Base-by-base conservation (phyloP, 495 filamentous ascomycete species). In the Letharia columbiana region DNA sequence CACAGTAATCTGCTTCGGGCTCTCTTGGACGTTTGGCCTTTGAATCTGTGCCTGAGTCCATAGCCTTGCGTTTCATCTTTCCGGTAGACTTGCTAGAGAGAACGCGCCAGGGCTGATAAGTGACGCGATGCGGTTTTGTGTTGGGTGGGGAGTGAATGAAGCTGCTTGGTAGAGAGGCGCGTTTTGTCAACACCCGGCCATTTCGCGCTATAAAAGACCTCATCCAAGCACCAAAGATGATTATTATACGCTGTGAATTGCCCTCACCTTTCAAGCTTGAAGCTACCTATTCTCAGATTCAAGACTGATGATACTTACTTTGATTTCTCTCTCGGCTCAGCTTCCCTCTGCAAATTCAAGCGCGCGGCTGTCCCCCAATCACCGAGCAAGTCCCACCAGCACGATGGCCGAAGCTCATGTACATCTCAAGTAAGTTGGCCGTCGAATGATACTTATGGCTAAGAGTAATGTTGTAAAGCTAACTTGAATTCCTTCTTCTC, bases 1-100 rank as follows among this genome's bases (percentile, higher is more conserved):
- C 65, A 66, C 78, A 79, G 63, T 79, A 79, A 52, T 79, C 76
- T 35, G 62, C 41, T 31, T 64, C 58, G 4, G 64, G 31, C 17
- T 39, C 60, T 39, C 61, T 68, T n/a, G 31, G 59, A 20, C 67
- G 58, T 54, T 68, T 75, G 67, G 23, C 72, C 64, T 67, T 74
- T 17, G 66, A 20, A 11, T 39, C 31, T 3, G 65, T 57, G 23
- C 66, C 40, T 39, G 57, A 33, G 39, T 57, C 59, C 11, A 15
- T 58, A 28, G 71, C 69, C 57, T 75, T 75, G 15, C 71, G 71
- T 60, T 75, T 75, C 71, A 74, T 73, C 2, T 39, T 6, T 57
- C 42, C 23, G 37, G 11, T 4, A 23, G 5, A 20, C 8, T 10
- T 50, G 1, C 23, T 54, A 18, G 41, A 52, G 4, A 31, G 23